phyloP scores from a whole-genome alignment of 2,329 filamentous ascomycete genomes.

The Chaetomiaceae sp. region DNA sequence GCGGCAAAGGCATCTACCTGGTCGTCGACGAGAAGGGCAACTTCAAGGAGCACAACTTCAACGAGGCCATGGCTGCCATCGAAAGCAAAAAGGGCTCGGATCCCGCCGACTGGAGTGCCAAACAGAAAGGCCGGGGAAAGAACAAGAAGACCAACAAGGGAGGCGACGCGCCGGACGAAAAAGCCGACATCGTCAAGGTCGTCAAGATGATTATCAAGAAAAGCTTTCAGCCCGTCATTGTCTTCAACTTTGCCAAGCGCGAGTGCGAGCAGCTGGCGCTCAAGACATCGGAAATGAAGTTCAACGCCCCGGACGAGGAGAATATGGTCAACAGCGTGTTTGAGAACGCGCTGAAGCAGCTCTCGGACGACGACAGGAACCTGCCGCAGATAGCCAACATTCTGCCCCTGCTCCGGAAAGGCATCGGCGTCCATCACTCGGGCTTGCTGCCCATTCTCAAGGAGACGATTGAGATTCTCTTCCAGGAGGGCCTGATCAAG shows the following conservation, averaged over 20 bases:
- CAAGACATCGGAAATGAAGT: constrained; percentile 78
- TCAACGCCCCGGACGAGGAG: constrained; percentile 96
- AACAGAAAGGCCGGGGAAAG: constrained; percentile 80
- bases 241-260: constrained; percentile 98
- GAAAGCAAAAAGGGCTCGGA: constrained; percentile 84
- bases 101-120: constrained; percentile 71
- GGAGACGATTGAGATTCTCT: constrained; percentile 97
- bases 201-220: constrained; percentile 98
- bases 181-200: constrained; percentile 92
- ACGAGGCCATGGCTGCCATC: constrained; percentile 88
- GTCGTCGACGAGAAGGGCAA: constrained; percentile 95
- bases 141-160: constrained; percentile 91
- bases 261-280: constrained; percentile 91
- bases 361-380: constrained; percentile 85
- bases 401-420: constrained; percentile 79
- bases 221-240: constrained; percentile 95
- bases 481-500: constrained; percentile 97
- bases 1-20: constrained; percentile 86
- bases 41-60: constrained; percentile 96
- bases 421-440: constrained; percentile 96
- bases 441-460: constrained; percentile 93
- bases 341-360: constrained; percentile 82
- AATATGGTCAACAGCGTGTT: constrained; percentile 93
- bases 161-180: constrained; percentile 60
- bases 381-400: constrained; percentile 90